Evolutionary conservation across 495 filamentous ascomycete genomes (phyloP).

Genomic region (Aspergillus avenaceus): DNA sequence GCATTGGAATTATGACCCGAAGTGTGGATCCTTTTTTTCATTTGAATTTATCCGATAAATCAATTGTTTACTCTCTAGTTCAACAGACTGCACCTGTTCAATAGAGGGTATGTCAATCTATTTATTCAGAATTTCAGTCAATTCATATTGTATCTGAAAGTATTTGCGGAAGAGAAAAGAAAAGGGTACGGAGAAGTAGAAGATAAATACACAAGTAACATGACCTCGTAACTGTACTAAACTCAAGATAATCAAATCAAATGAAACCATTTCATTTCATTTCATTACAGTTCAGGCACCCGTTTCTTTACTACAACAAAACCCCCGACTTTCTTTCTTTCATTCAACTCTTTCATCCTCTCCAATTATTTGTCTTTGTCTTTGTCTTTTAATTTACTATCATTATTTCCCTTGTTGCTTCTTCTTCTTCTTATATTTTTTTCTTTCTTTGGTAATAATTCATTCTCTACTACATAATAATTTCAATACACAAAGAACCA

Average conservation of each 20-base stretch:
- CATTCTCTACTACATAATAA: too few species aligned
- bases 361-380: neutral
- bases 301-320: too few species aligned
- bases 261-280: slow-evolving; percentile 5
- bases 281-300: slow-evolving; percentile 7
- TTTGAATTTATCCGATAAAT: neutral
- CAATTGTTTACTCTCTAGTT: too few species aligned
- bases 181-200: too few species aligned
- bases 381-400: neutral
- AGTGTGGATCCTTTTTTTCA: neutral
- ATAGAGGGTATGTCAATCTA: too few species aligned
- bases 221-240: neutral
- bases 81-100: too few species aligned
- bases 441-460: neutral
- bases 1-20: neutral
- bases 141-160: too few species aligned
- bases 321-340: slow-evolving; percentile 17
- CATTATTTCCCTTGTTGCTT: neutral
- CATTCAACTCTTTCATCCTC: slow-evolving; percentile 2
- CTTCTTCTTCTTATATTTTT: neutral
- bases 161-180: too few species aligned
- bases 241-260: neutral
- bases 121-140: too few species aligned
- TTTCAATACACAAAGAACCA: too few species aligned
- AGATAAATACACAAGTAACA: neutral